Evolutionary conservation across 257 asterid species (phyloP), one percentile per base, ranked within the genome.

Genomic region (Misopates orontium): DNA sequence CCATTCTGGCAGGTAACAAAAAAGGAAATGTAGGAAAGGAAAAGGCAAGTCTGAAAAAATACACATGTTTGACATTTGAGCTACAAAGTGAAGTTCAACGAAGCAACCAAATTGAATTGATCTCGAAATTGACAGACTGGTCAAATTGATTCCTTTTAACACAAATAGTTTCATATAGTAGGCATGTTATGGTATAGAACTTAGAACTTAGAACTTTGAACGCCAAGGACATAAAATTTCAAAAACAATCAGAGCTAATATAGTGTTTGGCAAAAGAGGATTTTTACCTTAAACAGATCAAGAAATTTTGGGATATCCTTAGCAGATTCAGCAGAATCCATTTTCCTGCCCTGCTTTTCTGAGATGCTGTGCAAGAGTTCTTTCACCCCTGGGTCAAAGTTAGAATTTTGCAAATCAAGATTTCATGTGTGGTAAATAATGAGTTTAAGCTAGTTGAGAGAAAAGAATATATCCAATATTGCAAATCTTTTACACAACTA

Each of bases 311-410:
- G 80, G 67, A 94, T 94, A 66, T 94, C 86, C 71, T 86, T 78
- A 19, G 85, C 87, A 72, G 99, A 94, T 71, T 90, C 96, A 69
- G 80, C 73, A 21, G 95, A 74, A 56, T 86, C 86, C 99, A 94
- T 94, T 86, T 86, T 94, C 79, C 77, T 86, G 58, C 99, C 97
- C 84, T 94, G 99, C 74, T 86, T 94, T 71, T 86, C 99, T 41
- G 99, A 94, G 77, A 94, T 82, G 83, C 83, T 88, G 76, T 85
- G 97, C 77, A 94, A 63, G 67, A 94, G 73, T 77, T 94, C 97
- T 81, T 88, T 94, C 66, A 85, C 99, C 69, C 99, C 99, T 94
- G 87, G 79, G 77, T 66, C 59, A 68, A 74, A 42, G 73, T 73
- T n/a, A 67, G 79, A 49, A 62, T 54, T 55, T 41, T 13, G 14